These are phyloP conservation scores for Vigna trinervia DNA, from an alignment of 306 rosid species.

Conservation along the genomic window DNA sequence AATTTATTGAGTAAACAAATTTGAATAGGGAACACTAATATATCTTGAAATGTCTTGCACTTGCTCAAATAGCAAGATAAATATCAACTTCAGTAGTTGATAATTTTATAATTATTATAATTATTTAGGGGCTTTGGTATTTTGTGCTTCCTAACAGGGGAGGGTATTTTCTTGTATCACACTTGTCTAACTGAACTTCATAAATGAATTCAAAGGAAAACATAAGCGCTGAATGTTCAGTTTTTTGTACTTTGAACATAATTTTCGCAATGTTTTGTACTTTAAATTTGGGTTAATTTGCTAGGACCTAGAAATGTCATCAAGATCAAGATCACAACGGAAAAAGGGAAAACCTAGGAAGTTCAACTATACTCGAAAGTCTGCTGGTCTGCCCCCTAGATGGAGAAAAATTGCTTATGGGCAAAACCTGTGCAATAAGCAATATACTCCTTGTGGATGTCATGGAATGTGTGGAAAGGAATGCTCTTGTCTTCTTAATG, in stretches of 20 bases:
- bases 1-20: neutral
- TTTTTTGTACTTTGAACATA: neutral
- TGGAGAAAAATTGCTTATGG: conserved; percentile 75
- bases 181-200: neutral
- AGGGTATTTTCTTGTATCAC: neutral
- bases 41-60: neutral
- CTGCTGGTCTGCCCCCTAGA: conserved; percentile 72
- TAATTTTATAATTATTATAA: neutral
- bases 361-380: conserved; percentile 69
- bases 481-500: conserved; percentile 71
- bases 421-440: conserved; percentile 58
- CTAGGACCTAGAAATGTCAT: conserved; percentile 66
- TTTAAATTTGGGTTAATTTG: conserved; percentile 31
- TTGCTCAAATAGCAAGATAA: neutral
- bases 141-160: neutral
- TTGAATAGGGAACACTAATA: neutral
- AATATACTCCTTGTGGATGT: conserved; percentile 82
- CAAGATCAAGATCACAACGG: conserved; percentile 62
- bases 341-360: conserved; percentile 71
- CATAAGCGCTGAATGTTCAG: neutral
- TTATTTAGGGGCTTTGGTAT: neutral
- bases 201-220: neutral
- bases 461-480: conserved; percentile 74
- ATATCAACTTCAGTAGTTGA: neutral
- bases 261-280: conserved; percentile 22